Base-by-base conservation (phyloP, 2,329 filamentous ascomycete species). In the Colletotrichum kahawae region DNA sequence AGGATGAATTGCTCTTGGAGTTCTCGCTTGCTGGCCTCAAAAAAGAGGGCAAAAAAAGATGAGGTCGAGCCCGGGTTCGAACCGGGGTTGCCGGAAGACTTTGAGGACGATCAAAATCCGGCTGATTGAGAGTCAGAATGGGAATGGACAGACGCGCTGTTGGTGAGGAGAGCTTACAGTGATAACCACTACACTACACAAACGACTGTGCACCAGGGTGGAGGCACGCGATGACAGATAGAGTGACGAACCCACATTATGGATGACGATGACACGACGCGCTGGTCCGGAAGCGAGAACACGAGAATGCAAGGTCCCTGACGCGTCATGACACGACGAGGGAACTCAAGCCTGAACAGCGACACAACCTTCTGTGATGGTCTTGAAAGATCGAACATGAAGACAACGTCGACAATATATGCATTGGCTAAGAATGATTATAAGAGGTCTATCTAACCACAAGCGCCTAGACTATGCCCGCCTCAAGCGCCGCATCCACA, bases 111-210 rank as follows among this genome's bases (percentile, higher is more conserved):
- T 75, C 72, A 75, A 75, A 75, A 75, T 75, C 72, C 56, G 72
- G 63, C 70, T 72, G 38, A 29, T 34, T 1, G 21, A n/a, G 21
- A 21, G 31, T 72, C 38, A 72, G 64, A 14, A 54, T 29, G 27
- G 29, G 38, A 31, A 24, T 27, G 4, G 36, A 27, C 18, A 2
- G 5, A 16, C 5, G 18, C 3, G 54, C 12, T 12, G 10, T 24
- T 13, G 3, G 5, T 21, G 14, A 48, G 29, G 29, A 31, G 54
- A 60, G 66, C 70, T 51, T 72, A 72, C 70, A 72, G 72, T 75
- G 72, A 75, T 75, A 64, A 75, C 72, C 72, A 57, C 72, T 75
- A 75, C 72, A 75, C 72, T 75, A 75, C 64, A 72, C 72, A 75
- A 75, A 69, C 72, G 56, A 56, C 8, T 18, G 14, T 24, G 63